Percentiles rank a stretch among this genome's conserved stretches.
Conservation (phyloP, 768 basidiomycete species). For the Lactifluus subvellereus region DNA sequence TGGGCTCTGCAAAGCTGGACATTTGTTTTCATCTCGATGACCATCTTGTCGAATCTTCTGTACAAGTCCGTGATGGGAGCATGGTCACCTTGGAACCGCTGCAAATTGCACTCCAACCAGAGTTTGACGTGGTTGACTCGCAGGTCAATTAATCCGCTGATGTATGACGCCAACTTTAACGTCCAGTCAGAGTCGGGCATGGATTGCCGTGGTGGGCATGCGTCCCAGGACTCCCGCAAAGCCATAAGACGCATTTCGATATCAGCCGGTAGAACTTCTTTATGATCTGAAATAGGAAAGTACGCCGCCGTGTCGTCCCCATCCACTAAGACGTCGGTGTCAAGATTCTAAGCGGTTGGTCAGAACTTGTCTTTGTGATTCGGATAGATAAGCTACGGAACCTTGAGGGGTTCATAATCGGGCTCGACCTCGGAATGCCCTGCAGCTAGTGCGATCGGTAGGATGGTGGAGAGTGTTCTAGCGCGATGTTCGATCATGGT, state of each 20-base stretch:
- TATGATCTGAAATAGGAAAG: constrained; percentile 33
- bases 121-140: constrained; percentile 44
- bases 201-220: constrained; percentile 31
- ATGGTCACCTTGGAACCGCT: constrained; percentile 41
- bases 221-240: constrained; percentile 31
- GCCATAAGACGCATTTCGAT: constrained; percentile 28
- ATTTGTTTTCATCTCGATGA: constrained; percentile 42
- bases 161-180: constrained; percentile 33
- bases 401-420: constrained; percentile 46
- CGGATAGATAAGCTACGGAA: constrained; percentile 19
- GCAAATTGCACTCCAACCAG: constrained; percentile 48
- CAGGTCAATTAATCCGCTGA: constrained; percentile 37
- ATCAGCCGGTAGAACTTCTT: constrained; percentile 20
- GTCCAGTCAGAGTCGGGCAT: constrained; percentile 41
- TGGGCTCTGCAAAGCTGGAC: constrained; percentile 45
- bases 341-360: constrained; percentile 40
- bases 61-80: constrained; percentile 42
- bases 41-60: constrained; percentile 38
- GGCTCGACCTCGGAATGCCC: constrained; percentile 45
- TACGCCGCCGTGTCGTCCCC: constrained; percentile 33
- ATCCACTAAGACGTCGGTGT: constrained; percentile 41
- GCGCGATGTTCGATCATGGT: constrained; percentile 45
- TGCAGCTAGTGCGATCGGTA: constrained; percentile 43
- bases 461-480: constrained; percentile 32
- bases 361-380: neutral